Percentiles rank a stretch among this genome's conserved stretches.
Evolutionary conservation across 768 basidiomycete species (phyloP).

Genomic region (Tylopilus felleus): DNA sequence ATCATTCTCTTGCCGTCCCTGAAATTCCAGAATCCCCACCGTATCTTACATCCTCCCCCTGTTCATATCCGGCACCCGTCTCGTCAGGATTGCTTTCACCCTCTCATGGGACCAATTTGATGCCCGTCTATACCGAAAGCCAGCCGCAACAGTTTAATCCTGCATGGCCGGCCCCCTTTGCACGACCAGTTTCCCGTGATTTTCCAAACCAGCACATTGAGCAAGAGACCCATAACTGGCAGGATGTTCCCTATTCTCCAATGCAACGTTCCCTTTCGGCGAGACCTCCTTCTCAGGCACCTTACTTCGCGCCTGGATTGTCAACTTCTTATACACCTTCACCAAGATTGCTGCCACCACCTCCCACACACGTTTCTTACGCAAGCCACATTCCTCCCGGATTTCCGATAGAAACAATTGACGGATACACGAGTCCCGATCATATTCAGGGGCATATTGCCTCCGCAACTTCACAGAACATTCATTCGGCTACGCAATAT

Average conservation of each 20-base stretch:
- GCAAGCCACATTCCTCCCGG: slow-evolving; percentile 15
- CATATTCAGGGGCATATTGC: slow-evolving; percentile 62
- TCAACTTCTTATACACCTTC: slow-evolving; percentile 27
- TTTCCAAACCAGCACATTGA: slow-evolving; percentile 5
- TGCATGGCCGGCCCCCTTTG: slow-evolving; percentile 6
- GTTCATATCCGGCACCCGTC: slow-evolving; percentile 17
- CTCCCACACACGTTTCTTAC: slow-evolving; percentile 26
- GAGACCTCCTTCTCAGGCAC: slow-evolving; percentile 35
- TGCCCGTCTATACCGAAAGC: slow-evolving; percentile 9
- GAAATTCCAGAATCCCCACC: slow-evolving; percentile 31
- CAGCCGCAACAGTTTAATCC: slow-evolving; percentile 9
- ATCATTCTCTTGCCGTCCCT: slow-evolving; percentile 62
- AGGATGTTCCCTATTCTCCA: slow-evolving; percentile 22
- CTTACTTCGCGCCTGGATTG: slow-evolving; percentile 36
- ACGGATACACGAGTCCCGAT: slow-evolving; percentile 38
- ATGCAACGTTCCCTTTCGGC: slow-evolving; percentile 52
- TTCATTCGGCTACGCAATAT: slow-evolving; percentile 53
- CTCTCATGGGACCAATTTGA: slow-evolving; percentile 15
- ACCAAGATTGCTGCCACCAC: slow-evolving; percentile 27
- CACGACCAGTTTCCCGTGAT: slow-evolving; percentile 3
- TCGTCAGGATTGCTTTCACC: slow-evolving; percentile 26
- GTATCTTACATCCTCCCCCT: slow-evolving; percentile 11
- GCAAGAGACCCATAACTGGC: slow-evolving; percentile 17
- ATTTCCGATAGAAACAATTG: slow-evolving; percentile 10
- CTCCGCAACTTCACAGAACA: slow-evolving; percentile 54